These are phyloP conservation scores for Fusarium tricinctum DNA, from an alignment of 2,329 filamentous ascomycete species.

Conservation along the genomic window DNA sequence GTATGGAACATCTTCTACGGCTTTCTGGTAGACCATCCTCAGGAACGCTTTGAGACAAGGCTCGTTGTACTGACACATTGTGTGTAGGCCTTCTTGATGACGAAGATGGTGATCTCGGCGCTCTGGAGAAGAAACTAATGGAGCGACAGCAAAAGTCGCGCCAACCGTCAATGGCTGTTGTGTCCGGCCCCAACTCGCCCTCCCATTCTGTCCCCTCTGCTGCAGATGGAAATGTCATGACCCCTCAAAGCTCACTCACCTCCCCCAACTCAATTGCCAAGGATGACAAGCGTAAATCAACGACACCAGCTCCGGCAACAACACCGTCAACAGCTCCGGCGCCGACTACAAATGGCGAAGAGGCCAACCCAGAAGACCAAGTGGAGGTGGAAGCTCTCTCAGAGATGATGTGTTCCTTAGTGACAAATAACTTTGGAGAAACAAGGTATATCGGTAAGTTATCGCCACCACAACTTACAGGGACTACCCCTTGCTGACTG, in stretches of 20 bases:
- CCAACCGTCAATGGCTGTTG: slow-evolving; percentile 62
- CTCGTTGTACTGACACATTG: slow-evolving; percentile 19
- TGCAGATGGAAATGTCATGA: slow-evolving; percentile 59
- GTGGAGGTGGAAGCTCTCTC: slow-evolving; percentile 89
- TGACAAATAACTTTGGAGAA: slow-evolving; percentile 94
- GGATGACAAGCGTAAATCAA: slow-evolving; percentile 53
- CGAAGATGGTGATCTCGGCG: slow-evolving; percentile 89
- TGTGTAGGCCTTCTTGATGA: slow-evolving; percentile 80
- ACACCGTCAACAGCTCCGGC: slow-evolving; percentile 19
- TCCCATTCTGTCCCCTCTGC: slow-evolving; percentile 58
- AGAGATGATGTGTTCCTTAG: slow-evolving; percentile 98
- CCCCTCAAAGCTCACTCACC: slow-evolving; percentile 67
- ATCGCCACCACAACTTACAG: background rate
- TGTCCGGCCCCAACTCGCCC: slow-evolving; percentile 67
- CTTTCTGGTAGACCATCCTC: slow-evolving; percentile 73
- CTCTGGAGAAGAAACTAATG: slow-evolving; percentile 81
- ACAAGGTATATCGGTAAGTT: slow-evolving; percentile 90
- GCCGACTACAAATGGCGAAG: slow-evolving; percentile 24
- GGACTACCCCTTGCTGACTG: slow-evolving; percentile 21
- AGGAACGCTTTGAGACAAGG: background rate
- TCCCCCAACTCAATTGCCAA: slow-evolving; percentile 64
- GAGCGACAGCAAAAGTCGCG: slow-evolving; percentile 69
- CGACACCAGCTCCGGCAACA: slow-evolving; percentile 38
- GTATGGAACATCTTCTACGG: slow-evolving; percentile 93
- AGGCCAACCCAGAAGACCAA: slow-evolving; percentile 48